Evolutionary conservation across 1,284 basidiomycete genomes (phyloP).

Genomic region (Apiotrichum sp.): DNA sequence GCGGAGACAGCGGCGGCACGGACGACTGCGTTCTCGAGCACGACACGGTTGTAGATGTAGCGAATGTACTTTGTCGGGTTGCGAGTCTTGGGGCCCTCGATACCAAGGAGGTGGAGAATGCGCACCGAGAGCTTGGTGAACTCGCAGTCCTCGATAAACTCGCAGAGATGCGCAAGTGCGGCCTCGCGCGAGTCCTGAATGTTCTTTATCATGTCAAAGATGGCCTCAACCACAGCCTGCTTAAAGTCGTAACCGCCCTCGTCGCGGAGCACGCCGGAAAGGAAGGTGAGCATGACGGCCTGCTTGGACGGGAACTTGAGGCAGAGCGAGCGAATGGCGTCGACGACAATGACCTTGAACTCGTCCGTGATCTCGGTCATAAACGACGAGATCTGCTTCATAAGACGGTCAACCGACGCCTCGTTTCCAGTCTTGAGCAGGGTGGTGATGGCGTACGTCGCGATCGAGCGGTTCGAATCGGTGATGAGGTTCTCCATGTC

Average conservation of each 20-base stretch:
- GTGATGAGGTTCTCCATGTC: conserved; percentile 98
- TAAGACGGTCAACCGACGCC: conserved; percentile 94
- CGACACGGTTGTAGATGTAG: conserved; percentile 99
- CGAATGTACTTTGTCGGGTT: conserved; percentile 98
- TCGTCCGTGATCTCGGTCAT: conserved; percentile 99
- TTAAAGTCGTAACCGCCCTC: conserved; percentile 99
- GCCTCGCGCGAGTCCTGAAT: conserved; percentile 90
- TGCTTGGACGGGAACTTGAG: conserved; percentile 99
- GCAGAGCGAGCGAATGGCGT: conserved; percentile 95
- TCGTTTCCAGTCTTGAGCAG: conserved; percentile 99
- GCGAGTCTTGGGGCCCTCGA: conserved; percentile 90
- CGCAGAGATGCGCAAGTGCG: conserved; percentile 96
- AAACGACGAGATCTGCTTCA: conserved; percentile 99
- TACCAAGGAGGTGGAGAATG: conserved; percentile 87
- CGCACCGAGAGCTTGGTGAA: conserved; percentile 98
- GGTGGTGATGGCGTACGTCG: conserved; percentile 98
- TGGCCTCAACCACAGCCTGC: conserved; percentile 96
- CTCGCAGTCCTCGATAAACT: conserved; percentile 99
- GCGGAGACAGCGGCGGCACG: conserved; percentile 92
- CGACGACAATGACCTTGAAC: conserved; percentile 99
- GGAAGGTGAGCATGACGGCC: conserved; percentile 87
- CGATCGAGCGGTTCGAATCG: conserved; percentile 91
- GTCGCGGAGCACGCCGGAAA: conserved; percentile 86
- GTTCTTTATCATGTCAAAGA: conserved; percentile 99
- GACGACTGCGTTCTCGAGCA: conserved; percentile 96